A percentile compares a stretch with the other conserved stretches of the same genome.
Evolutionary conservation across 441 rosid genomes (phyloP).

Genomic region (Melastoma candidum): DNA sequence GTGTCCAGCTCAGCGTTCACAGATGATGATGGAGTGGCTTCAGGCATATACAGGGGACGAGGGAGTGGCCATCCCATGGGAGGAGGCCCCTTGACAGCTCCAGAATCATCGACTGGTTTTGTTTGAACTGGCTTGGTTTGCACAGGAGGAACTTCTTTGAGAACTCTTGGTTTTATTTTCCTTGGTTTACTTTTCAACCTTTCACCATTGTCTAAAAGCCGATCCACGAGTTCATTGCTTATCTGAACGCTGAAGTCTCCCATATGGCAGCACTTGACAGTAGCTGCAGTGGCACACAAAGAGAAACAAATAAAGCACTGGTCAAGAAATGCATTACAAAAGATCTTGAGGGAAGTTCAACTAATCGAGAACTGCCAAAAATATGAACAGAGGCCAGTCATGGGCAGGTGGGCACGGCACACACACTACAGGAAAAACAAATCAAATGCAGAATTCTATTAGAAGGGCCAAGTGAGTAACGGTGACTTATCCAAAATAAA

Average conservation of each 20-base stretch:
- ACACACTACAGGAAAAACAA: too few species aligned
- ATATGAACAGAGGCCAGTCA: too few species aligned
- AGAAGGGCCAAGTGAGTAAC: too few species aligned
- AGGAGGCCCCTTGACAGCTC: conserved; percentile 24
- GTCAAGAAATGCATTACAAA: too few species aligned
- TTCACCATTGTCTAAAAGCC: conserved; percentile 36
- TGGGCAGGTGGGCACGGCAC: too few species aligned
- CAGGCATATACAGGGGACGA: conserved; percentile 49
- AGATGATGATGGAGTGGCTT: conserved; percentile 24
- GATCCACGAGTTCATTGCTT: conserved; percentile 51
- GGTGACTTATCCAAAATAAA: too few species aligned
- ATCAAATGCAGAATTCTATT: too few species aligned
- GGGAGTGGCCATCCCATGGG: conserved; percentile 46
- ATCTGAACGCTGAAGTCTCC: conserved; percentile 73
- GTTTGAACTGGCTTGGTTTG: conserved; percentile 32
- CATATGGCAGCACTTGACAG: conserved; percentile 27
- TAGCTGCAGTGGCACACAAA: too few species aligned
- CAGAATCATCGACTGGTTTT: conserved; percentile 33
- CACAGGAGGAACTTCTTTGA: conserved; percentile 23
- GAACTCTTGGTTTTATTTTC: conserved; percentile 43
- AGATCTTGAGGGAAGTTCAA: too few species aligned
- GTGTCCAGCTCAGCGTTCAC: conserved; percentile 51
- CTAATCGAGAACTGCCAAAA: too few species aligned
- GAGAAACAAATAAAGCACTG: too few species aligned
- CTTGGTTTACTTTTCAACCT: conserved; percentile 49